phyloP scores from a whole-genome alignment of 2,329 filamentous ascomycete species.

The Fusarium newnesense region DNA sequence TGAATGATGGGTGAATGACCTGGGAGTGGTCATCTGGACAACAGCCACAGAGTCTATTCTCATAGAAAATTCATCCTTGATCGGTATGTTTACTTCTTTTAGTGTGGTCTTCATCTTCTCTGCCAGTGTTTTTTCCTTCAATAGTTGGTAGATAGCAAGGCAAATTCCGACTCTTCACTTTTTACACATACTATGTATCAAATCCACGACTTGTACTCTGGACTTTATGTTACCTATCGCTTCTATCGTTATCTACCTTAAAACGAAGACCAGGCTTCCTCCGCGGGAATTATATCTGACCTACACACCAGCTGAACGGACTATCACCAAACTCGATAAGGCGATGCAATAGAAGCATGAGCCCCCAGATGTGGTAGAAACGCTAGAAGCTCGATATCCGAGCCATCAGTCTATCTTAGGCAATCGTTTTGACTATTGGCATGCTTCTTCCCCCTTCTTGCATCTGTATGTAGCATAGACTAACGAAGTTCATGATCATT shows the following conservation, averaged over 20 bases:
- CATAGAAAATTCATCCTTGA: background rate
- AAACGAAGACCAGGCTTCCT: background rate
- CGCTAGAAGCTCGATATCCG: background rate
- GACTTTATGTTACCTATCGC: background rate
- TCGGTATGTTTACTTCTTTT: background rate
- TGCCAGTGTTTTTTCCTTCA: background rate
- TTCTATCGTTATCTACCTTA: background rate
- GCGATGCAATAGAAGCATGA: background rate
- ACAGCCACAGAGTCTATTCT: background rate
- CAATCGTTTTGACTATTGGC: background rate
- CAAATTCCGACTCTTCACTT: background rate
- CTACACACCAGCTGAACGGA: slow-evolving; percentile 4
- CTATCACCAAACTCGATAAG: slow-evolving; percentile 1
- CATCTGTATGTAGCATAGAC: background rate
- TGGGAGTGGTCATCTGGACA: background rate
- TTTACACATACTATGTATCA: background rate
- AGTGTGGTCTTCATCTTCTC: background rate
- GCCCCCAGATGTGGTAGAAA: background rate
- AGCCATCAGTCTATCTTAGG: background rate
- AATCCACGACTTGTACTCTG: background rate
- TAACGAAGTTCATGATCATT: background rate
- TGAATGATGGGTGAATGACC: background rate
- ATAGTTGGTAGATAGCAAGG: no score
- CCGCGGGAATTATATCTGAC: slow-evolving; percentile 27
- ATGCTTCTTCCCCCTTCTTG: background rate